A percentile compares a stretch with the other conserved stretches of the same genome.
phyloP scores from a whole-genome alignment of 2,329 filamentous ascomycete genomes.

The Ophidiomyces ophidiicola region DNA sequence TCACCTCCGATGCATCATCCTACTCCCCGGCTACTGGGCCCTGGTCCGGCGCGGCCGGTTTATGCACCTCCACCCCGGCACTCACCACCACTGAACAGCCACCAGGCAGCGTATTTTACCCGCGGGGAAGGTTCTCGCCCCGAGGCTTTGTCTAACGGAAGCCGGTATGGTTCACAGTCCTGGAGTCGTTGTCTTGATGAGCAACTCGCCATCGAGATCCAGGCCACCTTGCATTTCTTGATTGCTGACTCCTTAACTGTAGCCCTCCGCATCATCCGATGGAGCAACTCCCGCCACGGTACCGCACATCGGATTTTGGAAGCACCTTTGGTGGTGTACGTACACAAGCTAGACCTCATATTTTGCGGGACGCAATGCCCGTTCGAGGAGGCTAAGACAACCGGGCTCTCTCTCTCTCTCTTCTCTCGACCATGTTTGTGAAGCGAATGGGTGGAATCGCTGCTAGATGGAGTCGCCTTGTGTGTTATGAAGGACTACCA shows the following conservation, averaged over 20 bases:
- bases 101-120: not conserved
- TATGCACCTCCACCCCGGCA: not conserved
- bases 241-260: not conserved
- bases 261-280: not conserved
- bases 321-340: not conserved
- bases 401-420: no score
- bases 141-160: not conserved
- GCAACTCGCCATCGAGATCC: no score
- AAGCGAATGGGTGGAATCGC: no score
- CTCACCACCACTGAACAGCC: not conserved
- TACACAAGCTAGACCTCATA: not conserved
- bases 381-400: not conserved
- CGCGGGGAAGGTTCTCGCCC: not conserved
- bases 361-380: conserved; percentile 1
- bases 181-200: not conserved
- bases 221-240: not conserved
- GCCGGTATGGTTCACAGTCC: conserved; percentile 6
- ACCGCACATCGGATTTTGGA: not conserved
- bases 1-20: conserved; percentile 4
- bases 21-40: not conserved
- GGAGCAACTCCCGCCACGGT: not conserved
- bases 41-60: not conserved
- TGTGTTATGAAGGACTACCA: no score
- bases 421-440: no score
- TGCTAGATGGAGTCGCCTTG: no score